phyloP scores from a whole-genome alignment of 345 rosid species.

The Geranium rotundifolium region DNA sequence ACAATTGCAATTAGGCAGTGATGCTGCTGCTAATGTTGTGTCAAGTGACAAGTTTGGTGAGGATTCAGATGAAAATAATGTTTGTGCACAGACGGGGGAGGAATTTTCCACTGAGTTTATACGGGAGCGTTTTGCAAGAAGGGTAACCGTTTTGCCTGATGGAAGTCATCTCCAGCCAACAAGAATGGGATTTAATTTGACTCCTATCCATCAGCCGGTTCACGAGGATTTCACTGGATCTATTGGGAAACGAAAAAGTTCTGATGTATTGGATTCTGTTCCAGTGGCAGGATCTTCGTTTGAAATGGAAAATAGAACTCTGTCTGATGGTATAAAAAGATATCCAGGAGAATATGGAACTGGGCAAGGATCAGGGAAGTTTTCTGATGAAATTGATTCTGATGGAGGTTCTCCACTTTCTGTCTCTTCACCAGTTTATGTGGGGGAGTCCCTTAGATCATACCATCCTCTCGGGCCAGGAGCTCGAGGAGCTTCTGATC shows the following conservation, averaged over 20 bases:
- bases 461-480: constrained; percentile 19
- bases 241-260: constrained; percentile 23
- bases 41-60: constrained; percentile 16
- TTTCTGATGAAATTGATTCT: constrained; percentile 12
- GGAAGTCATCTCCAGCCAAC: constrained; percentile 12
- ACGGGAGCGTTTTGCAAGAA: constrained; percentile 36
- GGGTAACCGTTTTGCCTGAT: constrained; percentile 15
- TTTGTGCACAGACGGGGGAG: constrained; percentile 69
- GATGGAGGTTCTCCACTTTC: constrained; percentile 13
- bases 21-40: no score
- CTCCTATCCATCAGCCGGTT: constrained; percentile 20
- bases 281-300: constrained; percentile 9
- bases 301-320: constrained; percentile 21
- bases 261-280: constrained; percentile 28
- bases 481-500: constrained; percentile 15
- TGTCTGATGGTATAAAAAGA: constrained; percentile 14
- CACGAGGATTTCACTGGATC: constrained; percentile 30
- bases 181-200: constrained; percentile 12
- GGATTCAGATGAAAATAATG: constrained; percentile 20
- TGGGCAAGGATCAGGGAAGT: constrained; percentile 10
- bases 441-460: constrained; percentile 29
- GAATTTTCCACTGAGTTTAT: constrained; percentile 63
- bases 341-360: constrained; percentile 18
- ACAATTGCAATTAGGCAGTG: no score
- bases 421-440: constrained; percentile 5